Evolutionary conservation across 1,139 yeast species (phyloP).

Genomic region (Nakaseomyces delphensis): DNA sequence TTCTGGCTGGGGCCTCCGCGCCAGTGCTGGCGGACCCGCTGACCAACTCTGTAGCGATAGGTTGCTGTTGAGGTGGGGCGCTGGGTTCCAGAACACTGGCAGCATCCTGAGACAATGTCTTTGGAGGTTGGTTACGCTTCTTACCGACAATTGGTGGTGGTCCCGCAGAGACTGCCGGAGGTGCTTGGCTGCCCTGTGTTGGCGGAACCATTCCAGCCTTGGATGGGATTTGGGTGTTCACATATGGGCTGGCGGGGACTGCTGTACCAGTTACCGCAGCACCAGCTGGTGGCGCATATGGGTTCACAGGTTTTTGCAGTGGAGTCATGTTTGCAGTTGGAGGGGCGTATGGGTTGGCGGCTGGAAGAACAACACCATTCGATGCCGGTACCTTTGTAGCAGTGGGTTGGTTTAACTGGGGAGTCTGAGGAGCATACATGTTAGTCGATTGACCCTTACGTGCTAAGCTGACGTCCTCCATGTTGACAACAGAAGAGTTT

Average conservation of each 20-base stretch:
- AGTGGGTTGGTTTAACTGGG: conserved; percentile 11
- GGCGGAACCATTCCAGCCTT: conserved; percentile 9
- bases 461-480: conserved; percentile 11
- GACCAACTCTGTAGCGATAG: conserved; percentile 10
- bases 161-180: conserved; percentile 11
- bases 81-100: conserved; percentile 20
- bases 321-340: conserved; percentile 14
- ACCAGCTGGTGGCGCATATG: conserved; percentile 12
- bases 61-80: conserved; percentile 10
- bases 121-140: conserved; percentile 11
- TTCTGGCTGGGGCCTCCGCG: conserved; percentile 2
- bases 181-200: neutral
- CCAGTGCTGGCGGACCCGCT: conserved; percentile 8
- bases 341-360: conserved; percentile 37
- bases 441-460: conserved; percentile 11
- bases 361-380: conserved; percentile 20
- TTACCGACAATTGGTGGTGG: conserved; percentile 24
- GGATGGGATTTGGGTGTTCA: conserved; percentile 9
- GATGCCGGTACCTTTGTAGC: conserved; percentile 19
- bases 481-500: conserved; percentile 13
- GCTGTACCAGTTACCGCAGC: conserved; percentile 20
- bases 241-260: conserved; percentile 14
- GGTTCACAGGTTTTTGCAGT: conserved; percentile 3
- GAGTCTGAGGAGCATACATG: conserved; percentile 13
- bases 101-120: conserved; percentile 12